phyloP scores from a whole-genome alignment of 2,329 filamentous ascomycete genomes.

The Plenodomus tracheiphilus region DNA sequence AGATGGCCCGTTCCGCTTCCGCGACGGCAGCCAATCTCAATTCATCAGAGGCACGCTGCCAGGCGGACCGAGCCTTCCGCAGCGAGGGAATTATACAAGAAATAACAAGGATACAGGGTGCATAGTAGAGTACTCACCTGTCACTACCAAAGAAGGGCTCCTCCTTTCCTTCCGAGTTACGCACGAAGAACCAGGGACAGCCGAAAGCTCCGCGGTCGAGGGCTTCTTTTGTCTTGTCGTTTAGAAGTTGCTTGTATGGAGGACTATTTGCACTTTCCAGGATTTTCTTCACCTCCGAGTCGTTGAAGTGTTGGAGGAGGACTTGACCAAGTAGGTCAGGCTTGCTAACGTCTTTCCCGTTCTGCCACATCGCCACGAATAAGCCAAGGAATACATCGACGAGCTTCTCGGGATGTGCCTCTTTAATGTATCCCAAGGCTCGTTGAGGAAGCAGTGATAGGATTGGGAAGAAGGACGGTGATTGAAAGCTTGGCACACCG shows the following conservation, averaged over 20 bases:
- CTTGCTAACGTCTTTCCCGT: slow-evolving; percentile 62
- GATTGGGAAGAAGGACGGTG: slow-evolving; percentile 58
- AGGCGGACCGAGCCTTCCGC: not conserved
- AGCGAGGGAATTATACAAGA: not conserved
- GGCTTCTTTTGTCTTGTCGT: slow-evolving; percentile 62
- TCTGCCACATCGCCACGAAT: slow-evolving; percentile 66
- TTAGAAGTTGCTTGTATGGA: slow-evolving; percentile 58
- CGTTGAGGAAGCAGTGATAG: slow-evolving; percentile 64
- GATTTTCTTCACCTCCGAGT: slow-evolving; percentile 59
- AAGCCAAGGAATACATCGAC: slow-evolving; percentile 59
- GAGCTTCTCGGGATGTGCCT: slow-evolving; percentile 54
- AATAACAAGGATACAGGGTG: not conserved
- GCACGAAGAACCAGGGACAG: slow-evolving; percentile 74
- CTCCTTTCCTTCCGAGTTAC: slow-evolving; percentile 58
- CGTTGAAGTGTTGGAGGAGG: slow-evolving; percentile 53
- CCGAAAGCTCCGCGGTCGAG: slow-evolving; percentile 72
- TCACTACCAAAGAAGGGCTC: slow-evolving; percentile 81
- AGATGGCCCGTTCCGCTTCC: slow-evolving; percentile 3
- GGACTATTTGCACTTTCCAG: slow-evolving; percentile 56
- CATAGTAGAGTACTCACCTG: slow-evolving; percentile 48
- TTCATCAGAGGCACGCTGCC: not conserved
- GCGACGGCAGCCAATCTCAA: slow-evolving; percentile 13
- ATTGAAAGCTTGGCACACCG: slow-evolving; percentile 46
- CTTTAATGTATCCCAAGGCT: slow-evolving; percentile 68
- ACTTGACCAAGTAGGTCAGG: slow-evolving; percentile 56